Evolutionary conservation across 1,284 basidiomycete species (phyloP).

Genomic region (Marasmius fiardii): DNA sequence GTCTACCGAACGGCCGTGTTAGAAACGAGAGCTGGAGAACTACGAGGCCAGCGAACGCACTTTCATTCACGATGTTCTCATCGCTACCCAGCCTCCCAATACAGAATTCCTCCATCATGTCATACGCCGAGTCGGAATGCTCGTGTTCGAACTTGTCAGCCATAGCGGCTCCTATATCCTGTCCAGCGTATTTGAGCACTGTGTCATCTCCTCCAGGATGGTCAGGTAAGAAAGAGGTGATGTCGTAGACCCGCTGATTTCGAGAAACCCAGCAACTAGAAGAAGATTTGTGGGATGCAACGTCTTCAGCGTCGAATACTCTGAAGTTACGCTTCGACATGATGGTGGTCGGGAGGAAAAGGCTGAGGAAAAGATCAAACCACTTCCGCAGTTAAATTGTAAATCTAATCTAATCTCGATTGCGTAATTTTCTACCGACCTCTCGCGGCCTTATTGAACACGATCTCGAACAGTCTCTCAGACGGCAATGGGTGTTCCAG

Average conservation of each 20-base stretch:
- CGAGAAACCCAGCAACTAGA: constrained; percentile 75
- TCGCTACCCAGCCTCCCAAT: constrained; percentile 79
- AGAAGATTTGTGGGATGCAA: constrained; percentile 52
- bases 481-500: too few species aligned
- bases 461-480: too few species aligned
- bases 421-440: too few species aligned
- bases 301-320: constrained; percentile 72
- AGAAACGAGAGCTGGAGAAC: not conserved
- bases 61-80: constrained; percentile 76
- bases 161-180: constrained; percentile 84
- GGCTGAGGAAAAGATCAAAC: not conserved
- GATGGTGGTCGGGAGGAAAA: constrained; percentile 5
- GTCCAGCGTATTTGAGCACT: constrained; percentile 78
- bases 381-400: not conserved
- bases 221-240: constrained; percentile 71
- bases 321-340: constrained; percentile 61
- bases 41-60: constrained; percentile 32
- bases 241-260: constrained; percentile 77
- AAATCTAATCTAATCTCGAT: too few species aligned
- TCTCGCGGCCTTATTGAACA: too few species aligned
- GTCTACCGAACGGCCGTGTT: constrained; percentile 39
- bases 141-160: constrained; percentile 81
- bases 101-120: constrained; percentile 86
- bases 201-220: constrained; percentile 88
- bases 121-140: constrained; percentile 92